phyloP scores from a whole-genome alignment of 768 basidiomycete genomes.

The Galerina marginata region DNA sequence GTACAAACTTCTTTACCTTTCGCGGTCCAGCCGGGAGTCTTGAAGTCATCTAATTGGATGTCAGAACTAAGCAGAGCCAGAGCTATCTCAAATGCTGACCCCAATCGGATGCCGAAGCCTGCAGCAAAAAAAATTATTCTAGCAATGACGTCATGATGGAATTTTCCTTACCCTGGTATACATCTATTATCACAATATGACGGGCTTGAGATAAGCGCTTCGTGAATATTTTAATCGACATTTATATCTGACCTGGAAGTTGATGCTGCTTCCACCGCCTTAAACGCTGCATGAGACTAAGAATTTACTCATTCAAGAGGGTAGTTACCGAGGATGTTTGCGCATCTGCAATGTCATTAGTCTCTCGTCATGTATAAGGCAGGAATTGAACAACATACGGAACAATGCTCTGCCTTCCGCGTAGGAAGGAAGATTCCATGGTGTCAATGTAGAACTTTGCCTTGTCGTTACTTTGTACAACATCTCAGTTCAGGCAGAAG shows the following conservation, averaged over 20 bases:
- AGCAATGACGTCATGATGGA: not conserved
- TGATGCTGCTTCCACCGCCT: constrained; percentile 64
- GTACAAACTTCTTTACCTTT: constrained; percentile 44
- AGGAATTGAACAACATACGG: constrained; percentile 48
- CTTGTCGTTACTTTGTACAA: constrained; percentile 62
- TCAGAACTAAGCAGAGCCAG: not conserved
- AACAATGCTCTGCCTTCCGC: constrained; percentile 70
- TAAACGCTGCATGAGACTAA: not conserved
- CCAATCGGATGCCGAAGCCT: constrained; percentile 77
- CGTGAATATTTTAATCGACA: not conserved
- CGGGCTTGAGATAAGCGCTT: not conserved
- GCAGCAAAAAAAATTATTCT: constrained; percentile 2
- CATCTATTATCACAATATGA: constrained; percentile 47
- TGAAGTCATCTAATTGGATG: constrained; percentile 66
- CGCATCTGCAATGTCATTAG: constrained; percentile 49
- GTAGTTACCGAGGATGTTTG: constrained; percentile 61
- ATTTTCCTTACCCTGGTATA: constrained; percentile 57
- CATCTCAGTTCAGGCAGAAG: not conserved
- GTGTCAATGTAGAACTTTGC: constrained; percentile 76
- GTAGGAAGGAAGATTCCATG: constrained; percentile 57
- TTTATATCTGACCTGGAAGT: constrained; percentile 56
- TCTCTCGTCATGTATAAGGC: not conserved
- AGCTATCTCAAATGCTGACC: constrained; percentile 40
- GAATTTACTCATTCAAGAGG: not conserved
- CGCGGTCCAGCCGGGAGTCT: constrained; percentile 70